Base-by-base conservation (phyloP, 2,329 filamentous ascomycete species). In the Alternaria sp. region DNA sequence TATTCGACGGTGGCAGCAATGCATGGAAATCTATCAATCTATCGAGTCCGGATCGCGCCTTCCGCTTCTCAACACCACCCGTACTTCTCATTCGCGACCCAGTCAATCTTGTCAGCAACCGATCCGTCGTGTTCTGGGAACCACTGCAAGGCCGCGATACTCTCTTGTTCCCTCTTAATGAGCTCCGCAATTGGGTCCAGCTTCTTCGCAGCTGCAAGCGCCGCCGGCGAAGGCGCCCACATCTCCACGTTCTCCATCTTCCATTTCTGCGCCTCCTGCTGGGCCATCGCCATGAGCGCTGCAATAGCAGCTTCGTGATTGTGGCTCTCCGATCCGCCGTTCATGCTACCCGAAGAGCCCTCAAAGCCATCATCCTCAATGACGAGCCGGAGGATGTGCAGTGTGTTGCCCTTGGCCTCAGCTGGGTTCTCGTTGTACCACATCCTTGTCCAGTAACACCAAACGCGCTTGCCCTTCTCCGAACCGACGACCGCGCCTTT, bases 41-140 rank as follows among this genome's bases (percentile, higher is more conserved):
- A 55, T 25, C 11, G 30, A 5, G 10, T n/a, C 26, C n/a, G 12
- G 30, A 52, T 25, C 17, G 21, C 13, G 6, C 25, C 25, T 6
- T n/a, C 28, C 32, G 54, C 44, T 13, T 13, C 10, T 76, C 76
- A 94, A 76, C 90, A 93, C 91, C 91, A 95, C 1, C 84, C 90
- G 80, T 87, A 93, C 81, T 93, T 93, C 80, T 94, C 91, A 73
- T 91, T 93, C 12, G 84, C 87, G 54, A 93, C 80, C 91, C 92
- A 95, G 54, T 91, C 88, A 6, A 93, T 80, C 23, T 86, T 82
- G 6, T 84, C 82, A 1, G 78, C 81, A 2, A 79, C 70, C 6
- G 81, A 73, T 5, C 83, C 86, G 12, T 78, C 78, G 10, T 82
- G 81, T 1, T 69, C 59, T 2, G 72, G 75, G 72, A 91, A 90